phyloP scores from a whole-genome alignment of 257 asterid species.

The Scutellaria galericulata region DNA sequence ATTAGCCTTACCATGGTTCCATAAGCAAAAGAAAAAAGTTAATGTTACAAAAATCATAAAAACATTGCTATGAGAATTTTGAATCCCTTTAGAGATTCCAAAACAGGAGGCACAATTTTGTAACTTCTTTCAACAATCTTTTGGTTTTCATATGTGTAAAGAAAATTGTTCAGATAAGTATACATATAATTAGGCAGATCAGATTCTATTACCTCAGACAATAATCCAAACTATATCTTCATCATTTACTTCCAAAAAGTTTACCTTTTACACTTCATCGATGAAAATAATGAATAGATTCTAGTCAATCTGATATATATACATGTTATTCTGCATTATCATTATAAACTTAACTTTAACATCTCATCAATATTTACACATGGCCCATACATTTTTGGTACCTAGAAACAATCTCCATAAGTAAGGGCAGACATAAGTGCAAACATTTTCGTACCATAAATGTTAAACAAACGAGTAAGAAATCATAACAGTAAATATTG shows the following conservation, averaged over 20 bases:
- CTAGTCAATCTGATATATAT: not conserved
- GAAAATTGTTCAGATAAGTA: not conserved
- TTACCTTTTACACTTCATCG: not conserved
- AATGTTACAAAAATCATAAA: not conserved
- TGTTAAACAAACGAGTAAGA: not conserved
- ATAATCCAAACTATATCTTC: not conserved
- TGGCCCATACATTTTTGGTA: not conserved
- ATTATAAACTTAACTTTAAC: not conserved
- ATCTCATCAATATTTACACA: not conserved
- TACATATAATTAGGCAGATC: not conserved
- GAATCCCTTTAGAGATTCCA: not conserved
- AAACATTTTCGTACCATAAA: not conserved
- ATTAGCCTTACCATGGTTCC: not conserved
- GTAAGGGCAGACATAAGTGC: constrained; percentile 1
- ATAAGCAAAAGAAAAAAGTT: not conserved
- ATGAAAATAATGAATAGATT: constrained; percentile 1
- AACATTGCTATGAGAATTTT: not conserved
- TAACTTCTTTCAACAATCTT: not conserved
- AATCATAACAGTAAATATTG: not conserved
- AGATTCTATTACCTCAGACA: not conserved
- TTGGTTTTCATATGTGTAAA: not conserved
- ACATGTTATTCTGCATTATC: not conserved
- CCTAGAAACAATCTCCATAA: constrained; percentile 13
- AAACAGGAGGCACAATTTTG: not conserved
- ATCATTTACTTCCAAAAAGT: not conserved